Percentiles rank a stretch among this genome's conserved stretches.
Evolutionary conservation across 306 rosid genomes (phyloP).

Genomic region (Canavalia gladiata): DNA sequence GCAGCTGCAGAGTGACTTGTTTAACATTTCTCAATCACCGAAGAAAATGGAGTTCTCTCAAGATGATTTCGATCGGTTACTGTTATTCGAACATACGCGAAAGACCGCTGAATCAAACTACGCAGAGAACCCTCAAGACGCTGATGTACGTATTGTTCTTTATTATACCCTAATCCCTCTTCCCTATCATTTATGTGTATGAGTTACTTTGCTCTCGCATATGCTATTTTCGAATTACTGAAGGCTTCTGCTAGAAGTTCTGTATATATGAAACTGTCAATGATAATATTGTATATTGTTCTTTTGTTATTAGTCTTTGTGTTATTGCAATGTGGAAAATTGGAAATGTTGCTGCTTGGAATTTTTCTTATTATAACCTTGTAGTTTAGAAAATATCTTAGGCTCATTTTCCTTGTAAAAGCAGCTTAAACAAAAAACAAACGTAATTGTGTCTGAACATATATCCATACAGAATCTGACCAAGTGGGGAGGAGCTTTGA

Average conservation of each 20-base stretch:
- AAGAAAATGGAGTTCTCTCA: conserved; percentile 70
- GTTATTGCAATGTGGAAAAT: background rate
- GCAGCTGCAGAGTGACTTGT: background rate
- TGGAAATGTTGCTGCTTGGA: background rate
- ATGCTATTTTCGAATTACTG: background rate
- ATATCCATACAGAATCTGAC: conserved; percentile 67
- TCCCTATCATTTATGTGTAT: background rate
- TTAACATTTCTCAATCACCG: background rate
- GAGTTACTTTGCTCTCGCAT: background rate
- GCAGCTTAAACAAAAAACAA: background rate
- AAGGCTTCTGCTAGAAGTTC: background rate
- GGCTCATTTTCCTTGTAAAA: conserved; percentile 23
- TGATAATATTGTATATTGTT: background rate
- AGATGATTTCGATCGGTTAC: conserved; percentile 65
- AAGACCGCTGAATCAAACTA: conserved; percentile 70
- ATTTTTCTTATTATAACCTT: background rate
- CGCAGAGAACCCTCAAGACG: conserved; percentile 72
- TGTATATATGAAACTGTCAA: conserved; percentile 15
- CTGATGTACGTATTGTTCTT: conserved; percentile 59
- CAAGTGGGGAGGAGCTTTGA: conserved; percentile 81
- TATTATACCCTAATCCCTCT: conserved; percentile 37
- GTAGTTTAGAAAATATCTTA: conserved; percentile 8
- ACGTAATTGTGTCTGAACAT: background rate
- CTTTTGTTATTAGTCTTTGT: background rate
- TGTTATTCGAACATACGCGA: conserved; percentile 65